Evolutionary conservation across 345 rosid species (phyloP).

Genomic region (Camelina hispida): DNA sequence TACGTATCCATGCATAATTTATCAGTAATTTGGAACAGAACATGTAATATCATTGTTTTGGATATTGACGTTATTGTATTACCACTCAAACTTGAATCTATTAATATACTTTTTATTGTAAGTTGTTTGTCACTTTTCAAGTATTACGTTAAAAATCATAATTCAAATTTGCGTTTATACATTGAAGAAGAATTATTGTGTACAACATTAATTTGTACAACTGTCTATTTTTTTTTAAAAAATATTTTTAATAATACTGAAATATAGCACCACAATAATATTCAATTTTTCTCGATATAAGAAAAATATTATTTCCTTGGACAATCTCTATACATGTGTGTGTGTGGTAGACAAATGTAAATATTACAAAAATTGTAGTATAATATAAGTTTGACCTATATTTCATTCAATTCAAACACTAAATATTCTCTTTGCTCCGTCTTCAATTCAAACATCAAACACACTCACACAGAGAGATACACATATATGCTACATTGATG

Average conservation of each 20-base stretch:
- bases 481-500: conserved; percentile 8
- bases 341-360: background rate
- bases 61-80: background rate
- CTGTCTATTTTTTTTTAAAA: background rate
- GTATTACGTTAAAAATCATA: background rate
- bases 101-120: background rate
- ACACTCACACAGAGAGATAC: conserved; percentile 7
- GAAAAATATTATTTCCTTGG: background rate
- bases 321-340: background rate
- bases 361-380: background rate
- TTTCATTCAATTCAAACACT: conserved; percentile 37
- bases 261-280: background rate
- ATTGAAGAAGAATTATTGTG: background rate
- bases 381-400: conserved; percentile 35
- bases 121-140: background rate
- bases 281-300: background rate
- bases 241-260: background rate
- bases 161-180: no score
- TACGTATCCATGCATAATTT: no score
- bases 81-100: background rate
- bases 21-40: background rate
- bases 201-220: background rate
- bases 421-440: conserved; percentile 28
- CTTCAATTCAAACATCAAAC: conserved; percentile 11
- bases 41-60: background rate